Conservation (phyloP, 495 filamentous ascomycete species). For the Pseudomonodictys pantanalensis region DNA sequence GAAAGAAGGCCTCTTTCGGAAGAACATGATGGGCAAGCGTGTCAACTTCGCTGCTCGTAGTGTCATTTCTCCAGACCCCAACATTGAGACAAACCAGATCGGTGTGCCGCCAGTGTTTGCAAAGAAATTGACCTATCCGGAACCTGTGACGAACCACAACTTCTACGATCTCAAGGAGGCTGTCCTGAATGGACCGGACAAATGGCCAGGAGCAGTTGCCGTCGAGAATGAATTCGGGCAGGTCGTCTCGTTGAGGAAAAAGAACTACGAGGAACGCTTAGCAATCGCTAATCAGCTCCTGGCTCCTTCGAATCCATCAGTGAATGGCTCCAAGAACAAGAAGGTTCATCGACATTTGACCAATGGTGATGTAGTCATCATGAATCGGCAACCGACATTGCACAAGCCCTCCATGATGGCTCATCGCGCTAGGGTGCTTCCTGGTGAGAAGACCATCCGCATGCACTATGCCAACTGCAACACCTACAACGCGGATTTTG, state of each 20-base stretch:
- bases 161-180: slow-evolving; percentile 91
- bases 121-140: slow-evolving; percentile 91
- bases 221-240: slow-evolving; percentile 96
- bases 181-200: slow-evolving; percentile 91
- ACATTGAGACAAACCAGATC: slow-evolving; percentile 98
- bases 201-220: slow-evolving; percentile 89
- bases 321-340: slow-evolving; percentile 80
- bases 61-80: slow-evolving; percentile 97
- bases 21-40: slow-evolving; percentile 99
- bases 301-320: slow-evolving; percentile 73
- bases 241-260: slow-evolving; percentile 80
- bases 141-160: slow-evolving; percentile 95
- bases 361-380: slow-evolving; percentile 93
- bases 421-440: slow-evolving; percentile 86
- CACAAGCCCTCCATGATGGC: slow-evolving; percentile 99
- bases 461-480: slow-evolving; percentile 99
- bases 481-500: slow-evolving; percentile 99
- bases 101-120: slow-evolving; percentile 97
- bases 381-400: slow-evolving; percentile 99
- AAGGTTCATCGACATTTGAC: slow-evolving; percentile 95
- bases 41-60: slow-evolving; percentile 97
- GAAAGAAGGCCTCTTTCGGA: slow-evolving; percentile 96
- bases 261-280: slow-evolving; percentile 78
- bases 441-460: slow-evolving; percentile 92
- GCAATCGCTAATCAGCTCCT: slow-evolving; percentile 88